These are phyloP conservation scores for Sporisorium scitamineum DNA, from an alignment of 1,284 basidiomycete genomes.

Conservation along the genomic window DNA sequence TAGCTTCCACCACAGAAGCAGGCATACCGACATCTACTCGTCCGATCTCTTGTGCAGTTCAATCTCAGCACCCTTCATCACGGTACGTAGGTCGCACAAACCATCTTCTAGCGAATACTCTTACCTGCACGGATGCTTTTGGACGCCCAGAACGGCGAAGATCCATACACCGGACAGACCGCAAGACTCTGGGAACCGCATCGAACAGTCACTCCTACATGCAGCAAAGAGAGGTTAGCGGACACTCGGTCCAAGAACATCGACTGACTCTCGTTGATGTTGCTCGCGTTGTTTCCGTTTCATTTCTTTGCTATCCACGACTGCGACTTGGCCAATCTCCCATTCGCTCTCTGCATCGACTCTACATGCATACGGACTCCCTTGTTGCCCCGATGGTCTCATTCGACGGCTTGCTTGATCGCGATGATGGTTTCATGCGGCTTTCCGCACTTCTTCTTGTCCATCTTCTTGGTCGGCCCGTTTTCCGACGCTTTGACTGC, in stretches of 20 bases:
- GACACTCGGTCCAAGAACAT: not conserved
- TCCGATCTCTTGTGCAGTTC: not conserved
- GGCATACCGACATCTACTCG: not conserved
- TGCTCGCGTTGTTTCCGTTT: not conserved
- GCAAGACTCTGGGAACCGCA: too few species aligned
- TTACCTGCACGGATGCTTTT: not conserved
- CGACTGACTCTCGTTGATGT: not conserved
- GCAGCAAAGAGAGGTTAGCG: not conserved
- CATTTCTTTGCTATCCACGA: not conserved
- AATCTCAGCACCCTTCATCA: slow-evolving; percentile 6
- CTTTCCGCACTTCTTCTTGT: too few species aligned
- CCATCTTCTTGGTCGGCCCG: not conserved
- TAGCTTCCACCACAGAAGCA: not conserved
- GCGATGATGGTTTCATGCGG: not conserved
- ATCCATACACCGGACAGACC: too few species aligned
- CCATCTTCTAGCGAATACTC: not conserved
- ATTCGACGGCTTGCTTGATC: not conserved
- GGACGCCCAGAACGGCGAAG: not conserved
- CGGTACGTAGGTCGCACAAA: slow-evolving; percentile 12
- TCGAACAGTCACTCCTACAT: too few species aligned
- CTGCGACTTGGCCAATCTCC: not conserved
- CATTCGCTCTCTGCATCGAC: not conserved
- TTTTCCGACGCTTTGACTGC: not conserved
- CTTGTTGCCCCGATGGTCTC: not conserved
- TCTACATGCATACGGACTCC: not conserved